A percentile compares a stretch with the other conserved stretches of the same genome.
Conservation (phyloP, 352 stramenopile genomes). For the Phytophthora aleatoria region DNA sequence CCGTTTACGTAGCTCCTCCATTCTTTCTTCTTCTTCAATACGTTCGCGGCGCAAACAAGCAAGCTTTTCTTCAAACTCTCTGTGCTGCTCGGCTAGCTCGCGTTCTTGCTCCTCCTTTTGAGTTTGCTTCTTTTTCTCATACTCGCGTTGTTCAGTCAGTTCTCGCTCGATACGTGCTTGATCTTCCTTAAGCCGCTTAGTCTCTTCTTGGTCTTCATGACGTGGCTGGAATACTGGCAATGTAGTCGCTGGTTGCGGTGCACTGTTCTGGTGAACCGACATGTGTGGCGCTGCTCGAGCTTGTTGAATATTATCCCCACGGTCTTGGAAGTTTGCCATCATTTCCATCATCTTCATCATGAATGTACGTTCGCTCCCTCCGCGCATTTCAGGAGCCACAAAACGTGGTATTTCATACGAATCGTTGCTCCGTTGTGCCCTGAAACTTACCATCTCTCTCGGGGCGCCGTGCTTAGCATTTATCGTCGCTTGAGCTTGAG, state of each 20-base stretch:
- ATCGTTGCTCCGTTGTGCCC: conserved; percentile 10
- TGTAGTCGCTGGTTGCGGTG: neutral
- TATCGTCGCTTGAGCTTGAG: conserved; percentile 60
- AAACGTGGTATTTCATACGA: neutral
- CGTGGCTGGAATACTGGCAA: neutral
- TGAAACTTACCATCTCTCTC: conserved; percentile 16
- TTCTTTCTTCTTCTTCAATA: conserved; percentile 44
- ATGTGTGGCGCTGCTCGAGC: neutral
- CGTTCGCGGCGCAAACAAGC: conserved; percentile 36
- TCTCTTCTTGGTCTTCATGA: conserved; percentile 50
- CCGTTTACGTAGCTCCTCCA: conserved; percentile 30
- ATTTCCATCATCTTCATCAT: conserved; percentile 75
- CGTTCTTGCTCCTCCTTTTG: conserved; percentile 44
- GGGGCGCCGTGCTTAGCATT: conserved; percentile 39
- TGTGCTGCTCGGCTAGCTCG: conserved; percentile 40
- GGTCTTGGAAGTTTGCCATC: conserved; percentile 41
- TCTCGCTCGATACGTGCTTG: conserved; percentile 51
- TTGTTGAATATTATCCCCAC: neutral
- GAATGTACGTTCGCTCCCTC: conserved; percentile 42
- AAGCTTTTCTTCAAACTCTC: conserved; percentile 54
- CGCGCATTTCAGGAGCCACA: neutral
- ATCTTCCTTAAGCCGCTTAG: conserved; percentile 41
- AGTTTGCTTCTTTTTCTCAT: conserved; percentile 44
- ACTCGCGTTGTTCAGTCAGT: conserved; percentile 54
- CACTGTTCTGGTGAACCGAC: neutral